Evolutionary conservation across 2,329 filamentous ascomycete species (phyloP).

Genomic region (Fusarium sarcochroum): DNA sequence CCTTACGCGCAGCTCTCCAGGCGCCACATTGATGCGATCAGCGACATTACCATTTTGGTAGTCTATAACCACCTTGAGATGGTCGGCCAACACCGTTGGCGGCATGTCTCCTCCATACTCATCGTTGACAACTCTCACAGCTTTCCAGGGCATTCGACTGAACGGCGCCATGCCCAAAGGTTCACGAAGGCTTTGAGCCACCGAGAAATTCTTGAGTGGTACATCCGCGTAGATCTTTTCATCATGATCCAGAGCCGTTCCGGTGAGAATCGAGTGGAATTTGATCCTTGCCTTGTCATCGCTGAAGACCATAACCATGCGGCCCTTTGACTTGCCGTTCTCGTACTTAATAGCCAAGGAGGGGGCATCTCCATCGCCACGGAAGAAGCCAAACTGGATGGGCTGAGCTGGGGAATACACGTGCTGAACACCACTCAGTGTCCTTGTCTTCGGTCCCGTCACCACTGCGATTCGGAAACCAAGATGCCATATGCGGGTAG

Average conservation of each 20-base stretch:
- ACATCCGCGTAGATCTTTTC: constrained; percentile 81
- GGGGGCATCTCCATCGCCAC: constrained; percentile 78
- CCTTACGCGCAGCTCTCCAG: constrained; percentile 78
- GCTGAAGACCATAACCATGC: constrained; percentile 83
- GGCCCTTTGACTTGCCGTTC: constrained; percentile 74
- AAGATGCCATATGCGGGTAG: constrained; percentile 79
- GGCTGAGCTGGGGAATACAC: constrained; percentile 75
- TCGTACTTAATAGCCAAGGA: constrained; percentile 79
- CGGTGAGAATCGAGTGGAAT: constrained; percentile 81
- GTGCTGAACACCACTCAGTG: constrained; percentile 82
- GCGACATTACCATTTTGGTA: constrained; percentile 83
- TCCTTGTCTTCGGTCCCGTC: constrained; percentile 82
- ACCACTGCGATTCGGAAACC: constrained; percentile 85
- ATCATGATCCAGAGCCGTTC: constrained; percentile 75
- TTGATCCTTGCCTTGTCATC: constrained; percentile 78
- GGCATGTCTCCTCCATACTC: constrained; percentile 72
- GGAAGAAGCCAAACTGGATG: constrained; percentile 83
- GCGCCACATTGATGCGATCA: constrained; percentile 85
- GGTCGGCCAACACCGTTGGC: constrained; percentile 81
- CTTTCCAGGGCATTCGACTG: constrained; percentile 73
- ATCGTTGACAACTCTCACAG: constrained; percentile 79
- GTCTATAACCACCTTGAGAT: constrained; percentile 80
- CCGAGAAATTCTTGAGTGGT: constrained; percentile 73
- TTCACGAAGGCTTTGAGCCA: constrained; percentile 68
- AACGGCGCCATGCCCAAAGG: constrained; percentile 65